Evolutionary conservation across 148 eudicot genomes (phyloP).

Genomic region (Tetragonia tetragonoides): DNA sequence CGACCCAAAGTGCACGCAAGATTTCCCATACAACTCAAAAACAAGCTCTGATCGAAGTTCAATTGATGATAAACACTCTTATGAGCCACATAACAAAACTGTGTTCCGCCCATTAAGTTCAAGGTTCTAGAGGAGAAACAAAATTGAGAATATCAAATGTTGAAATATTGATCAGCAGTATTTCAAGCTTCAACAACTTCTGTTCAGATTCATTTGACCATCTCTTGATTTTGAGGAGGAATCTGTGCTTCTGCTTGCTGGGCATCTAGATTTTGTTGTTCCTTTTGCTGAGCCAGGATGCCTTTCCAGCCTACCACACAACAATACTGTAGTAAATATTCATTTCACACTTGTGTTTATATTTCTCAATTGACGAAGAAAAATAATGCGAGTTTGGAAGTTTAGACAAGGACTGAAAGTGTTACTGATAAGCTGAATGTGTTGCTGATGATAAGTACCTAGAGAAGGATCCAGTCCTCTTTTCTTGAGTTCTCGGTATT

Average conservation of each 20-base stretch:
- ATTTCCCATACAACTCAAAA: not conserved
- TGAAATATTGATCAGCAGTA: too few species aligned
- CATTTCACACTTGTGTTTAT: not conserved
- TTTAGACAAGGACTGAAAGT: not conserved
- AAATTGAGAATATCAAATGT: not conserved
- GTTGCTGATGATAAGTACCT: slow-evolving; percentile 21
- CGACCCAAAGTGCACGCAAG: too few species aligned
- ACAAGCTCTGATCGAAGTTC: not conserved
- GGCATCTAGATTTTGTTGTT: slow-evolving; percentile 8
- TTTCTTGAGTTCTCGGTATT: slow-evolving; percentile 39
- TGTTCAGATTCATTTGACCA: slow-evolving; percentile 16
- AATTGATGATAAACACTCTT: not conserved
- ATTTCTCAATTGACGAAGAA: slow-evolving; percentile 3
- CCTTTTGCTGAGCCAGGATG: slow-evolving; percentile 24
- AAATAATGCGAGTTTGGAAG: not conserved
- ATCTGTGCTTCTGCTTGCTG: slow-evolving; percentile 4
- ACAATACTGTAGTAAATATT: not conserved
- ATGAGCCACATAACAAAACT: not conserved
- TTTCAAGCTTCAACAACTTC: not conserved
- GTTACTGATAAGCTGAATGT: not conserved
- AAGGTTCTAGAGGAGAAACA: not conserved
- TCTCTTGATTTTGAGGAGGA: slow-evolving; percentile 22
- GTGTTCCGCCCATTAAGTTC: not conserved
- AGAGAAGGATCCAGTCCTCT: slow-evolving; percentile 43
- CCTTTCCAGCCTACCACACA: slow-evolving; percentile 23